Conservation (phyloP, 768 basidiomycete species). For the Pleurotus ostreatus region DNA sequence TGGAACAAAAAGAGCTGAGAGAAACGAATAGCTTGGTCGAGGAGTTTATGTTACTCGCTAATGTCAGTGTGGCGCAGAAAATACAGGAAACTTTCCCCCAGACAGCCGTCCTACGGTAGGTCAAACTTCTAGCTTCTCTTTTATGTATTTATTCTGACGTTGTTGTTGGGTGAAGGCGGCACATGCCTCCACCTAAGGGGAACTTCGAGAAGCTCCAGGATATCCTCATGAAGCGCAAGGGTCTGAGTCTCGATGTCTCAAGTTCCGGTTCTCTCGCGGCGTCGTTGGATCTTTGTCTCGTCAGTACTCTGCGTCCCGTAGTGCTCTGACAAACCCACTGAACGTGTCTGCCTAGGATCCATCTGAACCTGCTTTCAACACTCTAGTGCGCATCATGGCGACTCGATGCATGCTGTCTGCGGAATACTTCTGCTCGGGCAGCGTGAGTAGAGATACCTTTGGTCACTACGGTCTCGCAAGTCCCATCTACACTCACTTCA, state of each 20-base stretch:
- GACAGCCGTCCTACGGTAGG: conserved; percentile 85
- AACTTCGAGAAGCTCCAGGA: conserved; percentile 97
- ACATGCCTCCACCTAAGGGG: conserved; percentile 84
- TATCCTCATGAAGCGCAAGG: conserved; percentile 81
- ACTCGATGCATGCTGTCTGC: conserved; percentile 98
- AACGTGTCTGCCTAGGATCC: conserved; percentile 55
- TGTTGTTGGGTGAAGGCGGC: conserved; percentile 50
- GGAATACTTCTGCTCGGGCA: conserved; percentile 97
- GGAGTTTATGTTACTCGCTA: conserved; percentile 98
- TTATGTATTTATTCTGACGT: background rate
- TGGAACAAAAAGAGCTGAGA: conserved; percentile 87
- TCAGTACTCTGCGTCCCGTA: conserved; percentile 31
- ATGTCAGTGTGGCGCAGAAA: conserved; percentile 87
- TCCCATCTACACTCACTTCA: conserved; percentile 97
- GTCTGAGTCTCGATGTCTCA: conserved; percentile 82
- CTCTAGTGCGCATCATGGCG: conserved; percentile 97
- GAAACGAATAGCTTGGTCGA: conserved; percentile 98
- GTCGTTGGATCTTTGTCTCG: conserved; percentile 84
- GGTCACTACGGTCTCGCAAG: conserved; percentile 98
- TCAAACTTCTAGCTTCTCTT: background rate
- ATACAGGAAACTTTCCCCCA: conserved; percentile 95
- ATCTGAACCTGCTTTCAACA: conserved; percentile 87
- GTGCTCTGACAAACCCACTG: background rate
- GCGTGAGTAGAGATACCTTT: conserved; percentile 88
- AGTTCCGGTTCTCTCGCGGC: conserved; percentile 86